Evolutionary conservation across 2,329 filamentous ascomycete genomes (phyloP), one percentile per base, ranked within the genome.

Genomic region (Pseudophaeomoniella oleicola): DNA sequence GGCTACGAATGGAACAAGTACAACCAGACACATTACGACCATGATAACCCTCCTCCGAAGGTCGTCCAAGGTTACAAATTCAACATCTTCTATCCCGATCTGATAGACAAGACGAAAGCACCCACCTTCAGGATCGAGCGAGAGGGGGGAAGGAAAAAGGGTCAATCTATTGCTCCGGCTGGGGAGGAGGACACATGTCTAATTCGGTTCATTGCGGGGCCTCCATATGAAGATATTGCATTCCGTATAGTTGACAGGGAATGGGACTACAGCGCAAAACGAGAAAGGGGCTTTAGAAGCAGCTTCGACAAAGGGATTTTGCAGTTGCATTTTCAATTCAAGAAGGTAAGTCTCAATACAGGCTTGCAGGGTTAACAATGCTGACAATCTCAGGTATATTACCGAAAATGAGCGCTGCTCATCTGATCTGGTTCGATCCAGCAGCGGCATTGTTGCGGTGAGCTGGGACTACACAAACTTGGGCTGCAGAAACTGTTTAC

Each of bases 1-100:
- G 90, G 90, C 37, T 98, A 96, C 58, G 90, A 98, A 58, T 98
- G 90, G 90, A 98, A 98, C 67, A 98, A 98, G 60, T 98, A 98
- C 70, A 98, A 98, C 53, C 90, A 98, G 62, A 98, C 90, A 10
- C 90, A 98, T 60, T 98, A 98, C 62, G 90, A 96, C 57, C 85
- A 94, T 57, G 88, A 96, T 54, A 94, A 96, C 51, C 90, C 90
- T 2, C 90, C 90, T 2, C 90, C 90, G 16, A 94, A 94, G 61
- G 88, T 98, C 4, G 90, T 98, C 9, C 90, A 98, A 57, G 90
- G 90, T 39, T 98, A 98, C 69, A 94, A 93, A 57, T 98, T 98
- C 70, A 96, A 98, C 62, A 88, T 98, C 36, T 98, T 98, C 62
- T 98, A 98, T 53, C 90, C 90, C 0, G 90, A 98, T 49, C 74